Base-by-base conservation (phyloP, 2,329 filamentous ascomycete genomes). In the Colletotrichum godetiae region DNA sequence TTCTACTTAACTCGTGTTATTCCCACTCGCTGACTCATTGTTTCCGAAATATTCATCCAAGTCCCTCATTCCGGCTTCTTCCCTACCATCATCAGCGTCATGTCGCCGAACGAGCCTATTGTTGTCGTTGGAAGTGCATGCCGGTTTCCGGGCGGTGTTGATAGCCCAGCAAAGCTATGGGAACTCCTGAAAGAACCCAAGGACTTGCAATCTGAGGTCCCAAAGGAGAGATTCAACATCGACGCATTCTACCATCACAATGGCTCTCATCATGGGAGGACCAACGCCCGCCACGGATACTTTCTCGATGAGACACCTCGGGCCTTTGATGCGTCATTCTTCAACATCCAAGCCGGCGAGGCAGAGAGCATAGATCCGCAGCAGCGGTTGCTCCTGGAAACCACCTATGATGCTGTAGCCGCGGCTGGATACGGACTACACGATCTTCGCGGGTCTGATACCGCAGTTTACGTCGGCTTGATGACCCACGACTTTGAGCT, bases 301-400 rank as follows among this genome's bases (percentile, higher is more conserved):
- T 69, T 78, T 13, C 67, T 79, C 2, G 63, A 75, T 61, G 72
- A 1, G 75, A 78, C 22, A 65, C 77, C 15, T 15, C 29, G 55
- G 7, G 27, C 62, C 1, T 77, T 78, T 33, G 80, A 83, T 71
- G 58, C 74, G 8, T n/a, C 56, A 0, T 82, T 82, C 72, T 83
- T 82, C 73, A 72, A 74, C 29, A 77, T 81, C 52, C 77, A 66
- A 11, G 64, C 77, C 1, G 72, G 64, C 2, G 81, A 82, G 72
- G 80, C 78, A 2, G 74, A 76, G 5, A 75, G 77, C 2, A 79
- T 83, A 64, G 81, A 83, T 64, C 81, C 81, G 5, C 80, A 82
- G 67, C 81, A 82, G 31, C 80, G 81, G 0, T 49, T 79, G 1
- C 68, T 80, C 1, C 76, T 83, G 1, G 82, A 84, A 63, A 77